These are phyloP conservation scores for Yamadazyma jaroonii DNA, from an alignment of 1,139 yeast species.

Conservation along the genomic window DNA sequence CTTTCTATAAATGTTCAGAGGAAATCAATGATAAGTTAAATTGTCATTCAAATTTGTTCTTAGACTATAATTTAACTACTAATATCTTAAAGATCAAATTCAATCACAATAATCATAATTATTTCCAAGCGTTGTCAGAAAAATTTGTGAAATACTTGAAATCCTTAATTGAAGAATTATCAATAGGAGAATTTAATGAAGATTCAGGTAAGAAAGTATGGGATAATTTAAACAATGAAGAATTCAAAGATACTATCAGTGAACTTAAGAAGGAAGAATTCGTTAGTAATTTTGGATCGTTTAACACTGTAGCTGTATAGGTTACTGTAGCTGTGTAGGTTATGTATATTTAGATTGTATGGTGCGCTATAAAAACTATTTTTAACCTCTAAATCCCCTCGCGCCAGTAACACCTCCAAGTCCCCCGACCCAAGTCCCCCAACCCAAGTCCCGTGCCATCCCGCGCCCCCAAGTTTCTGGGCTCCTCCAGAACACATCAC, in stretches of 20 bases:
- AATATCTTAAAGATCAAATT: conserved; percentile 29
- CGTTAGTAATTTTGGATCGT: conserved; percentile 22
- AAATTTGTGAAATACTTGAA: conserved; percentile 17
- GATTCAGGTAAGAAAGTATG: conserved; percentile 27
- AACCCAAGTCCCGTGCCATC: too few species aligned
- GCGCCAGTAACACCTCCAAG: too few species aligned
- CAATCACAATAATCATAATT: conserved; percentile 22
- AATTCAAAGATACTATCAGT: conserved; percentile 20
- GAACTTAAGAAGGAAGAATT: conserved; percentile 28
- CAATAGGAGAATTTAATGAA: conserved; percentile 21
- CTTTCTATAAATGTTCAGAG: conserved; percentile 20
- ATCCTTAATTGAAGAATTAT: conserved; percentile 16
- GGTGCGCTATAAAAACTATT: too few species aligned
- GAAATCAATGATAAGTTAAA: conserved; percentile 16
- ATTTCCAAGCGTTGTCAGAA: conserved; percentile 15
- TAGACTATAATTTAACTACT: conserved; percentile 24
- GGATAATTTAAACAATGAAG: conserved; percentile 23
- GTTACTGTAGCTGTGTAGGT: too few species aligned
- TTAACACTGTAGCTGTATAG: too few species aligned
- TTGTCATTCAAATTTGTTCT: conserved; percentile 22
- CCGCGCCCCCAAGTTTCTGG: too few species aligned
- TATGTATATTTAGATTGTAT: too few species aligned
- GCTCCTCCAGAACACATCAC: too few species aligned
- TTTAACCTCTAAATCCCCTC: too few species aligned
- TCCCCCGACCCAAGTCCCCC: too few species aligned